Percentiles rank a stretch among this genome's conserved stretches.
Conservation (phyloP, 331 rosid genomes). For the Malus hybrid region DNA sequence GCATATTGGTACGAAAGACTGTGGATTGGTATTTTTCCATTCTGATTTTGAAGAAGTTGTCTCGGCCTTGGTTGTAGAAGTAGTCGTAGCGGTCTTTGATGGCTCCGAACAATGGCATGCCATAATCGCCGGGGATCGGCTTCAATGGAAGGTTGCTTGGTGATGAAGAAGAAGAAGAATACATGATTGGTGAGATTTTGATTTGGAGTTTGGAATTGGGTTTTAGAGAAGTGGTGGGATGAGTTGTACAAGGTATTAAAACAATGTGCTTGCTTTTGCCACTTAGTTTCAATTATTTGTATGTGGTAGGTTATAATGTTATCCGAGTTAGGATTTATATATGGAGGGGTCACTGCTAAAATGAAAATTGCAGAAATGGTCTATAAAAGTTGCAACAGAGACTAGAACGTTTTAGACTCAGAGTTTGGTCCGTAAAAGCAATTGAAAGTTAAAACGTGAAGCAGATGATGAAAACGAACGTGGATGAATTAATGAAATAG, state of each 20-base stretch:
- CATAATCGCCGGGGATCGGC: conserved; percentile 56
- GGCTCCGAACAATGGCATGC: conserved; percentile 46
- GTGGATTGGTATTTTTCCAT: conserved; percentile 47
- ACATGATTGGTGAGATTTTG: not conserved
- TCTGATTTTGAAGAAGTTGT: conserved; percentile 40
- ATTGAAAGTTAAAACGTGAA: not conserved
- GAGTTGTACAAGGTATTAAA: not conserved
- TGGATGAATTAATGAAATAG: not conserved
- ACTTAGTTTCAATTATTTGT: not conserved
- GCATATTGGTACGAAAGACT: conserved; percentile 61
- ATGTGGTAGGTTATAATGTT: not conserved
- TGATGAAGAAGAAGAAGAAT: not conserved
- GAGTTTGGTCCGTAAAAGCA: not conserved
- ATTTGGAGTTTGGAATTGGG: not conserved
- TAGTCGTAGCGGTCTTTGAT: conserved; percentile 51
- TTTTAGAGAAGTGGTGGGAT: not conserved
- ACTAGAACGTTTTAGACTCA: too few species aligned
- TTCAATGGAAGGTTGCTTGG: conserved; percentile 33
- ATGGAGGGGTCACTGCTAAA: not conserved
- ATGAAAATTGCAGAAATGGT: not conserved
- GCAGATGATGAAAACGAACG: not conserved
- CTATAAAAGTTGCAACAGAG: not conserved
- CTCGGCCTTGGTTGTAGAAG: conserved; percentile 67
- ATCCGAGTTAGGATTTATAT: not conserved
- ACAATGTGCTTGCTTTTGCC: not conserved